phyloP scores from a whole-genome alignment of 2,329 filamentous ascomycete species.

The Dactylellina leptospora region DNA sequence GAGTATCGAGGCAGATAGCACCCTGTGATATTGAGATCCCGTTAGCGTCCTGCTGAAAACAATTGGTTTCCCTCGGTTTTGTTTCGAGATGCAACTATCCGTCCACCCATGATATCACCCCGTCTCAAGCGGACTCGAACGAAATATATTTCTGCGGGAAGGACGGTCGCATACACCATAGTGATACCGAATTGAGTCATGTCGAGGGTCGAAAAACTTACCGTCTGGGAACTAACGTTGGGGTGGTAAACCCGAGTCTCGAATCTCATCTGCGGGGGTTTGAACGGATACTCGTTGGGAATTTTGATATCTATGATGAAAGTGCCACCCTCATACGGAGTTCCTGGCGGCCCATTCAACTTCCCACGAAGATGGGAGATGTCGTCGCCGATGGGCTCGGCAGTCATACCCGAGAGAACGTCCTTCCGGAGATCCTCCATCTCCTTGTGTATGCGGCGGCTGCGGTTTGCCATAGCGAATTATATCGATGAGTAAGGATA shows the following conservation, averaged over 20 bases:
- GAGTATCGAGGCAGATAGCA: slow-evolving; percentile 93
- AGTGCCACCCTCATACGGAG: slow-evolving; percentile 87
- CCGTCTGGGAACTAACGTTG: slow-evolving; percentile 92
- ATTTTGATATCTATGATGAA: slow-evolving; percentile 87
- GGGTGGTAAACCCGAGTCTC: slow-evolving; percentile 96
- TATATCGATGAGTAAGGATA: background rate
- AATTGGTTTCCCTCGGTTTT: no score
- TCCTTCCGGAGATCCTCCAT: slow-evolving; percentile 78
- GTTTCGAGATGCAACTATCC: slow-evolving; percentile 18
- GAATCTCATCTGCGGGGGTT: slow-evolving; percentile 89
- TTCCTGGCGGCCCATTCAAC: slow-evolving; percentile 87
- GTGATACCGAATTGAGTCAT: no score
- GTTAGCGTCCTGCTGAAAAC: background rate
- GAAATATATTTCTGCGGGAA: background rate
- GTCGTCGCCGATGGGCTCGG: slow-evolving; percentile 72
- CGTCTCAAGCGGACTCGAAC: background rate
- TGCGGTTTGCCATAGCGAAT: slow-evolving; percentile 65
- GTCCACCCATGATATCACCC: background rate
- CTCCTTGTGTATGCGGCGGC: slow-evolving; percentile 76
- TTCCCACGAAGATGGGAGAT: slow-evolving; percentile 83
- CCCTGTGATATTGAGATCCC: slow-evolving; percentile 68
- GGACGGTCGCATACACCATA: no score
- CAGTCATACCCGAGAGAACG: slow-evolving; percentile 77
- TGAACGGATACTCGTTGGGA: slow-evolving; percentile 89
- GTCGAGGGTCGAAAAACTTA: no score